Evolutionary conservation across 495 filamentous ascomycete genomes (phyloP).

Genomic region (Zalerion maritima): DNA sequence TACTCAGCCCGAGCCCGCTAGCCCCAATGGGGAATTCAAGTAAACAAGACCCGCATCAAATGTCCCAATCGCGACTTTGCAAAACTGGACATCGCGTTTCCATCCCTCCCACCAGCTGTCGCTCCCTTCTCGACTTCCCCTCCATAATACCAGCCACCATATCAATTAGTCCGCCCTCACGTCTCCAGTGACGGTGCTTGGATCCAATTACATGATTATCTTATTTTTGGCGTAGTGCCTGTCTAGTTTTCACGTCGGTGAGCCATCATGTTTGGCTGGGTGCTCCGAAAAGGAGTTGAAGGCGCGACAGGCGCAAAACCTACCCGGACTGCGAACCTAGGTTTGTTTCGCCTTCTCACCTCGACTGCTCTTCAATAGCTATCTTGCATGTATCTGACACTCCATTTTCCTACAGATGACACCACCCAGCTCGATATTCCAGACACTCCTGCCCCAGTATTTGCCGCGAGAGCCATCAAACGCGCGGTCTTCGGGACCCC

Average conservation of each 20-base stretch:
- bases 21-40: no score
- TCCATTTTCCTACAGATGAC: slow-evolving; percentile 20
- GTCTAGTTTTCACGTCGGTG: slow-evolving; percentile 14
- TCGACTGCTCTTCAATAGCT: background rate
- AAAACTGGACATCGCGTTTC: no score
- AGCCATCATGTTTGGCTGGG: slow-evolving; percentile 42
- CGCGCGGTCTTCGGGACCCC: slow-evolving; percentile 85
- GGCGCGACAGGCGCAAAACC: slow-evolving; percentile 15
- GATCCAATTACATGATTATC: no score
- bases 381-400: no score
- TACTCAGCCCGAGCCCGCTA: no score
- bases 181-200: no score
- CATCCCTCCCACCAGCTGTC: no score
- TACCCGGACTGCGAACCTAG: slow-evolving; percentile 16
- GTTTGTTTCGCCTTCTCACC: slow-evolving; percentile 3
- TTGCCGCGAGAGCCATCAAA: slow-evolving; percentile 84
- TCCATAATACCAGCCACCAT: no score
- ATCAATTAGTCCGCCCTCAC: no score
- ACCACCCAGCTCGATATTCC: slow-evolving; percentile 49
- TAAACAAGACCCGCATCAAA: no score
- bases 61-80: no score
- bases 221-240: slow-evolving; percentile 6
- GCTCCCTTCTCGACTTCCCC: no score
- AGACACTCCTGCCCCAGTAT: slow-evolving; percentile 85
- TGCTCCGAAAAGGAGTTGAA: slow-evolving; percentile 27